A percentile compares a stretch with the other conserved stretches of the same genome.
These are phyloP conservation scores for Dryas drummondii DNA, from an alignment of 306 rosid species.

Conservation along the genomic window DNA sequence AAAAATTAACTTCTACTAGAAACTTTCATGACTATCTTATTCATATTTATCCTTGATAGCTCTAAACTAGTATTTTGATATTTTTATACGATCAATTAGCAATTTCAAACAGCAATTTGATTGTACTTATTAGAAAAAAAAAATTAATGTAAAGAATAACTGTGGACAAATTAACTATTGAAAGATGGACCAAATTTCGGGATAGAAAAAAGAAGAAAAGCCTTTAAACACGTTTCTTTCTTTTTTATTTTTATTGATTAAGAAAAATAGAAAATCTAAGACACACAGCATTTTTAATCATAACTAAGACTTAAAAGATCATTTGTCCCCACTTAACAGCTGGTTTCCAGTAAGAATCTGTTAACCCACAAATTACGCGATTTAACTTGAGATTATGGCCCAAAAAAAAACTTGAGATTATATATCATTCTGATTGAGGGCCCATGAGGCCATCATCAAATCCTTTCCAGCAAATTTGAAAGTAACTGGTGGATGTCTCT, in stretches of 20 bases:
- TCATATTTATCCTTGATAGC: too few relatives aligned
- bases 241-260: neutral
- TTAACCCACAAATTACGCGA: slow-evolving; percentile 49
- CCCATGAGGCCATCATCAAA: slow-evolving; percentile 4
- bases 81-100: too few relatives aligned
- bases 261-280: neutral
- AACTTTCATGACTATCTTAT: too few relatives aligned
- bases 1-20: too few relatives aligned
- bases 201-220: too few relatives aligned
- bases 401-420: slow-evolving; percentile 18
- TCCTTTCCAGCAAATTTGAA: slow-evolving; percentile 50
- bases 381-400: slow-evolving; percentile 27
- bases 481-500: slow-evolving; percentile 34
- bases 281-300: slow-evolving; percentile 24
- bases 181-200: too few relatives aligned
- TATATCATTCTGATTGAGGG: slow-evolving; percentile 25
- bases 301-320: slow-evolving; percentile 34
- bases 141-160: too few relatives aligned
- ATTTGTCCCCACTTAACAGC: slow-evolving; percentile 56
- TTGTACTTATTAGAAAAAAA: too few relatives aligned
- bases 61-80: too few relatives aligned
- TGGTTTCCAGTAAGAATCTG: slow-evolving; percentile 46
- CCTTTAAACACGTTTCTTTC: too few relatives aligned
- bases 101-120: too few relatives aligned
- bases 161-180: too few relatives aligned